Base-by-base conservation (phyloP, 345 rosid genomes). In the Salix caprea region DNA sequence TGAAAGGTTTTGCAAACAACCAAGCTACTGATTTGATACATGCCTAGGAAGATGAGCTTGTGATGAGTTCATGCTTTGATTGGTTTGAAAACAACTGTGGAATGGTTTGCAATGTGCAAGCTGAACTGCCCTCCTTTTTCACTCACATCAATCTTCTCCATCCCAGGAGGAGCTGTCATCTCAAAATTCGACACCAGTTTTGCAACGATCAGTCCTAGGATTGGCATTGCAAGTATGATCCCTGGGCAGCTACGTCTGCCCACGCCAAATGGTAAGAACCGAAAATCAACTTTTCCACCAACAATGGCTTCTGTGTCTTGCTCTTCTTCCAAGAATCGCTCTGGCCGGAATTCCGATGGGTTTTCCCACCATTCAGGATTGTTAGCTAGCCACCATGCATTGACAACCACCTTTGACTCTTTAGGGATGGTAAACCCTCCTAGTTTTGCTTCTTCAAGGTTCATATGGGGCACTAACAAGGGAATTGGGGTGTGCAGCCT, bases 81-180 rank as follows among this genome's bases (percentile, higher is more conserved):
- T 5, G 86, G 91, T 36, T 81, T 9, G 68, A 89, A 87, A 7
- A 81, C 91, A 40, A 91, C 88, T 0, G 88, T 84, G 8, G 94
- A 91, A 76, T 89, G 91, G 48, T 82, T 81, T 26, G 89, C 89
- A 9, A 89, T 88, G 67, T 89, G 91, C 82, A 89, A 72, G 74
- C 91, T 89, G 84, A 91, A 89, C 73, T 89, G 94, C 21, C 94
- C 94, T 67, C 91, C 94, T 60, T 88, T 91, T 65, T 86, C 91
- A 28, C 77, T 84, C 69, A 78, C 86, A 36, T 91, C 91, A 30
- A 88, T 76, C 88, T 84, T 84, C 40, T 78, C 78, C 7, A 65
- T 19, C 21, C 80, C 88, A 0, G 78, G 52, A 6, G 90, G 91
- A 48, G 84, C 34, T 77, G 37, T 82, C 85, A 89, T 75, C 76